phyloP scores from a whole-genome alignment of 108 stramenopile species.

The Discostella stelligeroides region DNA sequence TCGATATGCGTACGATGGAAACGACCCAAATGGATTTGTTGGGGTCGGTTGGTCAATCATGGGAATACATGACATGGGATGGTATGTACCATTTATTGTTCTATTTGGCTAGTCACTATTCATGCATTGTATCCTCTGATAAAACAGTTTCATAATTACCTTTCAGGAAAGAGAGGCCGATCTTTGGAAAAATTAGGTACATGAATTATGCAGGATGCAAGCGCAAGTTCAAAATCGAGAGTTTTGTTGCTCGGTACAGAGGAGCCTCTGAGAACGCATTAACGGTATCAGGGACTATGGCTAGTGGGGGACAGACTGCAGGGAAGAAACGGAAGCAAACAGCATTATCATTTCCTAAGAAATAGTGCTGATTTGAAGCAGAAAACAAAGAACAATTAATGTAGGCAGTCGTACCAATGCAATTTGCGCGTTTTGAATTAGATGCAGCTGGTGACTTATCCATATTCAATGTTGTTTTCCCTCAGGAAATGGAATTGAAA shows the following conservation, averaged over 20 bases:
- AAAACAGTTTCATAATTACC: no score
- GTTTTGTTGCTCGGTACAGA: slow-evolving; percentile 77
- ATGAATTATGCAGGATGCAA: slow-evolving; percentile 98
- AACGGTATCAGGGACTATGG: slow-evolving; percentile 23
- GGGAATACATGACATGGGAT: slow-evolving; percentile 97
- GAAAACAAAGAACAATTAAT: no score
- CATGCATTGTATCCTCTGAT: no score
- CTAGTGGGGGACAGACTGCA: slow-evolving; percentile 21
- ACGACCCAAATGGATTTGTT: slow-evolving; percentile 97
- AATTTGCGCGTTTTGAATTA: no score
- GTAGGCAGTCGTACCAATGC: no score
- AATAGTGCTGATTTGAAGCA: no score
- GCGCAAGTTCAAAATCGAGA: slow-evolving; percentile 91
- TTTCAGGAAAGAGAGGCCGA: slow-evolving; percentile 67
- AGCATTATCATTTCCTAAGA: no score
- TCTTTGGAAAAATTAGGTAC: slow-evolving; percentile 97
- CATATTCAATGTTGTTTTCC: no score
- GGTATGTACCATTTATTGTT: slow-evolving; percentile 60
- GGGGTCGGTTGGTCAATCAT: slow-evolving; percentile 97
- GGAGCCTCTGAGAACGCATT: slow-evolving; percentile 74
- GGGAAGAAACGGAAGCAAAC: slow-evolving; percentile 45
- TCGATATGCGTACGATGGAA: slow-evolving; percentile 94
- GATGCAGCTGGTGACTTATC: no score
- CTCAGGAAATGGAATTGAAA: no score
- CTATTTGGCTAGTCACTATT: no score